Conservation (phyloP, 1,139 yeast species). For the Taphrina confusa region DNA sequence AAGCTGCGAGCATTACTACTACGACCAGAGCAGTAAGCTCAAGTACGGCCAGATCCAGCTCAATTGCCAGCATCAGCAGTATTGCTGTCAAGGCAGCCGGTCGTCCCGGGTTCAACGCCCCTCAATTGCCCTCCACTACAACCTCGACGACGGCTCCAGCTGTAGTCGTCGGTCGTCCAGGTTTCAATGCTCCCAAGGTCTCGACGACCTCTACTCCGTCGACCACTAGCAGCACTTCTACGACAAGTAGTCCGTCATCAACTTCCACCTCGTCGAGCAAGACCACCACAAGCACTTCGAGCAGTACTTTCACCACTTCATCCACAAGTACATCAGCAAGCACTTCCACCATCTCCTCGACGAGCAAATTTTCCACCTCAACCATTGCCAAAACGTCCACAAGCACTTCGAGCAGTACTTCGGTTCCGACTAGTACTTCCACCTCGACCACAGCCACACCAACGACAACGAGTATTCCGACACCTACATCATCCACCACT, state of each 20-base stretch:
- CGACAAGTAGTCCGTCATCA: background rate
- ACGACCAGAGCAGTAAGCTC: too few relatives aligned
- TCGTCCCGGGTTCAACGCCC: too few relatives aligned
- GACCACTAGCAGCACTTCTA: background rate
- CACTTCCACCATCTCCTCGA: background rate
- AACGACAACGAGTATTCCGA: constrained; percentile 36
- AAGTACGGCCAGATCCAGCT: too few relatives aligned
- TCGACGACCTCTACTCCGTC: background rate
- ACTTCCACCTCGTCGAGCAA: background rate
- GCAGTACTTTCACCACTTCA: constrained; percentile 20
- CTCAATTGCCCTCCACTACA: background rate
- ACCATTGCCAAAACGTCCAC: constrained; percentile 33
- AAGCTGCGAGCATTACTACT: background rate
- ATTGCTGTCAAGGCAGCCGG: too few relatives aligned
- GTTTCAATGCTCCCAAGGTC: background rate
- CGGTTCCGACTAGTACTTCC: constrained; percentile 39
- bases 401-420: constrained; percentile 36
- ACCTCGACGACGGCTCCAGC: background rate
- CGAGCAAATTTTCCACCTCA: constrained; percentile 24
- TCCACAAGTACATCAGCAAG: constrained; percentile 29
- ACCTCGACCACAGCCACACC: constrained; percentile 30
- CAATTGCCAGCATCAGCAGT: too few relatives aligned
- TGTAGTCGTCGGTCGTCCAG: background rate
- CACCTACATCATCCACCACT: constrained; percentile 25
- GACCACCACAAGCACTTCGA: background rate